These are phyloP conservation scores for Brettanomyces sp. DNA, from an alignment of 805 yeast genomes.

Conservation along the genomic window DNA sequence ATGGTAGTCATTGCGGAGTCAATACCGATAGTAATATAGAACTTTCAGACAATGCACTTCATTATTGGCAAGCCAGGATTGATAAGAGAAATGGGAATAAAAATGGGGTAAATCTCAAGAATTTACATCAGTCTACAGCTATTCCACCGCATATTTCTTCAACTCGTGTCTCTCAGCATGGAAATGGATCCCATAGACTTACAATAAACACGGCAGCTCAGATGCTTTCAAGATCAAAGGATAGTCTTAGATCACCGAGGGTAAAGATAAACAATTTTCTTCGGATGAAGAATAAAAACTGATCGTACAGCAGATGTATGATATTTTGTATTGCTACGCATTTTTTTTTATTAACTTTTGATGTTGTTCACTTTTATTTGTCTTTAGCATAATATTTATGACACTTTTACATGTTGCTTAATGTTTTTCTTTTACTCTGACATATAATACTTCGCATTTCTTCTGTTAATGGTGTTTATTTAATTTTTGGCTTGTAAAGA, in stretches of 20 bases:
- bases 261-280: constrained; percentile 1
- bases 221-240: not conserved
- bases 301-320: not conserved
- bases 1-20: constrained; percentile 42
- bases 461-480: too few species aligned
- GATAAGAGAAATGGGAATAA: constrained; percentile 20
- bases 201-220: not conserved
- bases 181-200: not conserved
- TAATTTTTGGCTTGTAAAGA: too few species aligned
- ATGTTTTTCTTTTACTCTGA: too few species aligned
- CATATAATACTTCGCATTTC: too few species aligned
- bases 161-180: not conserved
- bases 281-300: constrained; percentile 1
- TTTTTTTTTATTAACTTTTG: too few species aligned
- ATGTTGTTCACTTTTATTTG: too few species aligned
- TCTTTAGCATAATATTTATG: too few species aligned
- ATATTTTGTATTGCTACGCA: too few species aligned
- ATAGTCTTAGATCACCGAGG: constrained; percentile 1
- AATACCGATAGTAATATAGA: constrained; percentile 25
- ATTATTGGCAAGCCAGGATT: constrained; percentile 43
- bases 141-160: too few species aligned
- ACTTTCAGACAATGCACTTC: constrained; percentile 36
- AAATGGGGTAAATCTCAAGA: not conserved
- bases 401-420: too few species aligned
- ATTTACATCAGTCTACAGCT: too few species aligned